Base-by-base conservation (phyloP, 352 stramenopile species). In the Aphanomyces cochlioides region DNA sequence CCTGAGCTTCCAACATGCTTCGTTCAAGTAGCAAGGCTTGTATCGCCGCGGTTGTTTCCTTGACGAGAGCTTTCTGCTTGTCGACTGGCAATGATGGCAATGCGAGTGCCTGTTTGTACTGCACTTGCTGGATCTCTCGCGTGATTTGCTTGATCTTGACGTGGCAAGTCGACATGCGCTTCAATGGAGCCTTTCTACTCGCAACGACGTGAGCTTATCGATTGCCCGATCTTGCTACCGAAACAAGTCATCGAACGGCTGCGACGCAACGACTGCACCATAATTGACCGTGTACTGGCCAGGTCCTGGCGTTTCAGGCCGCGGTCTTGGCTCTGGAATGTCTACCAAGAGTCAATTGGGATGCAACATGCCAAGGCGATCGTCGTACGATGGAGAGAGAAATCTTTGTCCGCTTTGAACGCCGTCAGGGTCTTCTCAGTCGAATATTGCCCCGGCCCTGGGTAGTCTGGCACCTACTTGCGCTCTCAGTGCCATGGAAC, bases 111-210 rank as follows among this genome's bases (percentile, higher is more conserved):
- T 70, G 59, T 47, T 63, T 54, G 54, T 70, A 64, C 28, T 70
- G 28, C 6, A 70, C 6, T 50, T 70, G 36, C 5, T 63, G n/a
- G 54, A 70, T 70, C 40, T 70, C 64, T 13, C 64, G 64, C 12
- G 53, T 37, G 40, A 70, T 70, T 45, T 61, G 64, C 54, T 70
- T 70, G 54, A 64, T 63, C 17, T 56, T 54, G 45, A 70, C 53
- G n/a, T 50, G 48, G 15, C 28, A 17, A 0, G 64, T 54, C 37
- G 64, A 61, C 10, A 70, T 40, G 47, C 61, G 34, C 37, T 70
- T 70, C 15, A 70, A 43, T 21, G 64, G 64, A 12, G 64, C 54
- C 12, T 59, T 61, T 17, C 64, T 70, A 53, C 0, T 7, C 3
- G n/a, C 45, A 8, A 34, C 3, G 4, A 7, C 15, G 34, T 17